Evolutionary conservation across 768 basidiomycete species (phyloP), one percentile per base, ranked within the genome.

Genomic region (Tephrocybe sp.): DNA sequence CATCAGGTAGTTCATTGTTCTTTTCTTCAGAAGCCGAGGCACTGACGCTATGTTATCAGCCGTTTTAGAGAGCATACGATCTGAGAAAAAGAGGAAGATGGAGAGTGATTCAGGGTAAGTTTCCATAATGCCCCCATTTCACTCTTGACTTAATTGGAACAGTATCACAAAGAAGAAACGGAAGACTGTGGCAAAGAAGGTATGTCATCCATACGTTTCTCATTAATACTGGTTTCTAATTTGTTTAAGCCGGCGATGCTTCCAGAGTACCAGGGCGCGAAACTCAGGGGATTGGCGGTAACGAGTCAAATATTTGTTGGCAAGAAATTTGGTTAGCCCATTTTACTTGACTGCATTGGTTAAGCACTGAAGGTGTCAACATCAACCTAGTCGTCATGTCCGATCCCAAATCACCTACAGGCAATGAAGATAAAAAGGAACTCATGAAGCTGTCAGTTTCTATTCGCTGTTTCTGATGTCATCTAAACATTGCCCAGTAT

Each of bases 41-140:
- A 45, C n/a, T 45, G 14, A 20, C 5, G 26, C 26, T 20, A 5
- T 34, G 26, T 23, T 45, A 12, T 8, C 30, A 89, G 87, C 74
- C 30, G 63, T 88, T 8, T 56, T 88, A 45, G 85, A 87, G 53
- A 78, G 70, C 40, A 59, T 87, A 48, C 80, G 80, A 12, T 71
- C 78, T 1, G 83, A 83, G 32, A 83, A 79, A 62, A 92, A 91
- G 73, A 71, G 88, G 54, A 91, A 89, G 65, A 80, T 85, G 77
- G 84, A 85, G 47, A 77, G 71, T 34, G 80, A 82, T 49, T 64
- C 72, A 16, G 76, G 72, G 86, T 83, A 62, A 40, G 68, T 45
- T 5, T 9, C 39, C 5, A 39, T n/a, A 17, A n/a, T n/a, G 11
- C 5, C 13, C 20, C 20, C 16, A 14, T 51, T 20, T 22, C 16